These are phyloP conservation scores for Vigna hirtella DNA, from an alignment of 306 rosid genomes.

Conservation along the genomic window DNA sequence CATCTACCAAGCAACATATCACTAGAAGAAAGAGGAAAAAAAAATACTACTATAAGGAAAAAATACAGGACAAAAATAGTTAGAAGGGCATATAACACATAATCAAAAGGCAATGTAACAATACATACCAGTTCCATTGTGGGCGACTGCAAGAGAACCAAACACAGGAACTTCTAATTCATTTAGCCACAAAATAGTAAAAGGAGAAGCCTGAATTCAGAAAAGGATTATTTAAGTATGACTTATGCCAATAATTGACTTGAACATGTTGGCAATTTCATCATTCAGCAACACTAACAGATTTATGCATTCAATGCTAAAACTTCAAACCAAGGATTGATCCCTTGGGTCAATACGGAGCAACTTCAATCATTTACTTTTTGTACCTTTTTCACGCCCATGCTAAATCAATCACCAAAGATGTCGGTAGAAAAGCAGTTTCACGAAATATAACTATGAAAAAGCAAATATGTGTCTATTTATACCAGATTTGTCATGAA, in stretches of 20 bases:
- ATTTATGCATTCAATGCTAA: slow-evolving; percentile 26
- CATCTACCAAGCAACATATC: slow-evolving; percentile 90
- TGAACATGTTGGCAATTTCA: slow-evolving; percentile 27
- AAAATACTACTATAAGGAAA: slow-evolving; percentile 20
- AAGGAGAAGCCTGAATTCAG: slow-evolving; percentile 66
- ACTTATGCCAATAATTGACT: slow-evolving; percentile 29
- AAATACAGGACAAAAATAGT: slow-evolving; percentile 9
- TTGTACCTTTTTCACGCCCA: not conserved
- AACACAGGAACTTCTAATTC: slow-evolving; percentile 83
- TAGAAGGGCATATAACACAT: slow-evolving; percentile 15
- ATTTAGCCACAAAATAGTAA: slow-evolving; percentile 67
- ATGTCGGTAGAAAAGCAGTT: slow-evolving; percentile 28
- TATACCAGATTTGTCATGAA: slow-evolving; percentile 7
- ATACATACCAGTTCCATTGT: slow-evolving; percentile 65
- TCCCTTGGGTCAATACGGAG: slow-evolving; percentile 6
- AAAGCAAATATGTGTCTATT: slow-evolving; percentile 18
- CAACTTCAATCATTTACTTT: slow-evolving; percentile 15
- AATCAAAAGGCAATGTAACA: slow-evolving; percentile 36
- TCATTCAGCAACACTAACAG: slow-evolving; percentile 22
- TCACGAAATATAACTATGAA: not conserved
- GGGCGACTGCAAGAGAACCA: slow-evolving; percentile 71
- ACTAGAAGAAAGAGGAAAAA: slow-evolving; percentile 54
- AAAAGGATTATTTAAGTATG: slow-evolving; percentile 29
- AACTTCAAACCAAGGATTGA: slow-evolving; percentile 14
- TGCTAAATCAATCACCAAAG: not conserved